Percentiles rank a stretch among this genome's conserved stretches.
phyloP scores from a whole-genome alignment of 225 moss, liverwort and hornwort species.

The Takakia lepidozioides region DNA sequence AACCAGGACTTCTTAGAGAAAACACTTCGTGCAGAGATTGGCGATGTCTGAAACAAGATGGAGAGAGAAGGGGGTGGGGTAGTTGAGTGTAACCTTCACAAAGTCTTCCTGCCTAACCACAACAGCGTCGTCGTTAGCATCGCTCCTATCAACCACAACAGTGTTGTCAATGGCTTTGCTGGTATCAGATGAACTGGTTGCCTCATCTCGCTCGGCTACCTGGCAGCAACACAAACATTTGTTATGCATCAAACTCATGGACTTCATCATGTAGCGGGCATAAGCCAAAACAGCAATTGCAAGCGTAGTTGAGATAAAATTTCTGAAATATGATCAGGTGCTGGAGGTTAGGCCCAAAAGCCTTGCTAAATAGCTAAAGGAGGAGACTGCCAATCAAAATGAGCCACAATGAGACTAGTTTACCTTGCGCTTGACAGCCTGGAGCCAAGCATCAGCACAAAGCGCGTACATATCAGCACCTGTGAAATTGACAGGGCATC shows the following conservation, averaged over 20 bases:
- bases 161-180: constrained; percentile 10
- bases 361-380: no score
- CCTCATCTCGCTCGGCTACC: background rate
- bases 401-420: no score
- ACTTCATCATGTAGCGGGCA: constrained; percentile 32
- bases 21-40: no score
- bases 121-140: constrained; percentile 21
- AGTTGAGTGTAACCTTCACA: constrained; percentile 74
- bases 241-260: no score
- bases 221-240: background rate
- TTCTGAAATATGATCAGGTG: no score
- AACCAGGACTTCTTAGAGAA: no score
- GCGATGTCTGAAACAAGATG: no score
- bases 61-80: no score
- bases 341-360: no score
- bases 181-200: background rate
- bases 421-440: constrained; percentile 98
- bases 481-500: constrained; percentile 80
- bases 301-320: no score
- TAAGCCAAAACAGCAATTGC: constrained; percentile 20
- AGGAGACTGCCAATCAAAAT: no score
- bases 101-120: constrained; percentile 90
- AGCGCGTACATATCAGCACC: constrained; percentile 98
- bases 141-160: constrained; percentile 19
- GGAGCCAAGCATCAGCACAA: constrained; percentile 99